Evolutionary conservation across 768 basidiomycete genomes (phyloP), one percentile per base, ranked within the genome.

Genomic region (Boletus sp.): DNA sequence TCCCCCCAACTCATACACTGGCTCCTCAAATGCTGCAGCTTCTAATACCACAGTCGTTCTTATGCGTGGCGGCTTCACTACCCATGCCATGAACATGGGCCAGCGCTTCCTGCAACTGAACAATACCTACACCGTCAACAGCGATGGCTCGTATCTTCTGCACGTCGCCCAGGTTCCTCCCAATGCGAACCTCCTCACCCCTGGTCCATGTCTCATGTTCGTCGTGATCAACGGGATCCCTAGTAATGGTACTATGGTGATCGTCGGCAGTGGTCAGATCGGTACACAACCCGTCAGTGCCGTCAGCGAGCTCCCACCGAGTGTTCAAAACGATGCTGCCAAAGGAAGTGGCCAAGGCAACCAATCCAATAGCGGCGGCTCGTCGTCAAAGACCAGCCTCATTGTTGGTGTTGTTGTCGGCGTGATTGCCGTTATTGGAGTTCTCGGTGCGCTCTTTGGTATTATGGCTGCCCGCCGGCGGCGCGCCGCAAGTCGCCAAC

Each of bases 31-130:
- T 62, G 80, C 83, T 56, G 87, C 89, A 5, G 87, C 90, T 5
- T 81, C 81, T 46, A 89, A 87, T 67, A 83, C 89, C 20, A 87
- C 83, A 9, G 87, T 96, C n/a, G 84, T 85, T 48, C 73, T 98
- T 58, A 77, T 89, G 36, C 90, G 96, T 36, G 81, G 85, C 15
- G 95, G 95, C 6, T 91, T 88, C 75, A 89, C 89, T 2, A 91
- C 90, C 0, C 90, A 92, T 63, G 89, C 83, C 15, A 90, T 92
- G 89, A 92, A 90, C 73, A 92, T 92, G 89, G 89, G 89, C 3
- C 91, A 93, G 73, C 81, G 94, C n/a, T 80, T 79, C 58, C 64
- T 95, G 55, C 86, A 95, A 73, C 81, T 98, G 55, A 88, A 94
- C 67, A 89, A 83, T 65, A 90, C 93, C 4, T 96, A 86, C 76